Conservation (phyloP, 2,329 filamentous ascomycete genomes). For the Penicillium sp. region DNA sequence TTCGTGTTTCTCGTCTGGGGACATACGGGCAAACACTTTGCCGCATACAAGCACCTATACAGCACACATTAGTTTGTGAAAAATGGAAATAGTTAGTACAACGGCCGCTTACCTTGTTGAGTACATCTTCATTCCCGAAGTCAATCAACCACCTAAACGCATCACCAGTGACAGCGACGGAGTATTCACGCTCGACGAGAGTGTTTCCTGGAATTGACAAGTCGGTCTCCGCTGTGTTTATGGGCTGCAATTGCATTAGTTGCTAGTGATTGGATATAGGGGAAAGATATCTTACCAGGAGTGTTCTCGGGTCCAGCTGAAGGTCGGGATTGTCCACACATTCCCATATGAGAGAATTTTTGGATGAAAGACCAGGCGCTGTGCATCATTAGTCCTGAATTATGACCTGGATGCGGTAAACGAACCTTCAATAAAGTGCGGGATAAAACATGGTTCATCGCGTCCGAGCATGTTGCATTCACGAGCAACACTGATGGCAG, state of each 20-base stretch:
- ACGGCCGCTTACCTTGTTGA: conserved; percentile 59
- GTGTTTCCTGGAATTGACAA: conserved; percentile 83
- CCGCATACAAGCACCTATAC: conserved; percentile 79
- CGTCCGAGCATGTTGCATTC: conserved; percentile 82
- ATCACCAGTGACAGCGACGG: conserved; percentile 84
- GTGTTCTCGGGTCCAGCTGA: conserved; percentile 72
- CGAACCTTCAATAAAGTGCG: conserved; percentile 74
- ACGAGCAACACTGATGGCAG: conserved; percentile 89
- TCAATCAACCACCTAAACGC: conserved; percentile 97
- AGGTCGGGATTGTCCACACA: conserved; percentile 85
- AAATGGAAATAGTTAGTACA: background rate
- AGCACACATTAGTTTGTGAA: background rate
- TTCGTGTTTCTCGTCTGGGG: conserved; percentile 97
- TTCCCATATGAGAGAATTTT: conserved; percentile 79
- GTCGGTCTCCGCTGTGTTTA: conserved; percentile 70
- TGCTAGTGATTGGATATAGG: conserved; percentile 11
- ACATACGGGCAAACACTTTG: conserved; percentile 97
- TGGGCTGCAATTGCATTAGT: conserved; percentile 53
- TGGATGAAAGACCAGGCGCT: conserved; percentile 71
- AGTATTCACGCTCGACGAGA: conserved; percentile 78
- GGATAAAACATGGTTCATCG: conserved; percentile 86
- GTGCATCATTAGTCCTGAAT: conserved; percentile 12
- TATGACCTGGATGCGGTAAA: background rate
- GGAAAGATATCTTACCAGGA: conserved; percentile 54
- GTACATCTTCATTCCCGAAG: conserved; percentile 75